Conservation (phyloP, 257 asterid species). For the Gentiana straminea region DNA sequence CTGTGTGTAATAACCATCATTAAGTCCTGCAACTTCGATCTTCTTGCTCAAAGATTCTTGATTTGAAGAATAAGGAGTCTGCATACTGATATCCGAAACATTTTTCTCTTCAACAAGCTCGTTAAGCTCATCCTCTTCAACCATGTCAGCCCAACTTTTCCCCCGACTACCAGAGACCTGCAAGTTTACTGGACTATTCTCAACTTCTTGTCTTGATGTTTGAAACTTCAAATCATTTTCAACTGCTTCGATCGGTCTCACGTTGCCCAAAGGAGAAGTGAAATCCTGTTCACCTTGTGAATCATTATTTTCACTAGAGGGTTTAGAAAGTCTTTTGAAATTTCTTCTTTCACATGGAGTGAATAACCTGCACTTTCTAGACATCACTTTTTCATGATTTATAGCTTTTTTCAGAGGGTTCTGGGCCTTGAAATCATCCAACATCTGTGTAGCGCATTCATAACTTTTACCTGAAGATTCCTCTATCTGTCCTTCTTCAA, state of each 20-base stretch:
- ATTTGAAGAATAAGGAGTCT: conserved; percentile 19
- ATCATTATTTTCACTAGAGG: conserved; percentile 1
- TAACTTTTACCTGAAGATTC: conserved; percentile 60
- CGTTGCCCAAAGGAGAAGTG: neutral
- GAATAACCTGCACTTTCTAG: neutral
- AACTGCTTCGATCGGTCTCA: conserved; percentile 2
- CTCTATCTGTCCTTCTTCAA: conserved; percentile 27
- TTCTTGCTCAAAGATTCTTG: conserved; percentile 13
- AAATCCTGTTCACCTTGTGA: neutral
- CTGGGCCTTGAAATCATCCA: conserved; percentile 17
- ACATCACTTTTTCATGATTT: conserved; percentile 3
- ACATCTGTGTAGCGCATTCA: conserved; percentile 32
- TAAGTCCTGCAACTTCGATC: conserved; percentile 23
- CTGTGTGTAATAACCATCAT: conserved; percentile 50
- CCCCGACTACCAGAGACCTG: conserved; percentile 9
- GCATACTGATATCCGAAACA: conserved; percentile 28
- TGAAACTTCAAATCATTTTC: conserved; percentile 5
- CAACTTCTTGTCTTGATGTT: conserved; percentile 3
- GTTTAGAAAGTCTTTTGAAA: conserved; percentile 1
- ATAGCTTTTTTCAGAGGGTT: neutral
- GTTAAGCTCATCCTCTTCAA: conserved; percentile 51
- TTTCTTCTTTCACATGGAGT: conserved; percentile 4
- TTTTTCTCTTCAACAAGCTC: conserved; percentile 38
- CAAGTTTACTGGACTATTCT: neutral
- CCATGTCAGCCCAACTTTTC: conserved; percentile 82